A percentile compares a stretch with the other conserved stretches of the same genome.
Evolutionary conservation across 345 rosid genomes (phyloP).

Genomic region (Arabis alpina): DNA sequence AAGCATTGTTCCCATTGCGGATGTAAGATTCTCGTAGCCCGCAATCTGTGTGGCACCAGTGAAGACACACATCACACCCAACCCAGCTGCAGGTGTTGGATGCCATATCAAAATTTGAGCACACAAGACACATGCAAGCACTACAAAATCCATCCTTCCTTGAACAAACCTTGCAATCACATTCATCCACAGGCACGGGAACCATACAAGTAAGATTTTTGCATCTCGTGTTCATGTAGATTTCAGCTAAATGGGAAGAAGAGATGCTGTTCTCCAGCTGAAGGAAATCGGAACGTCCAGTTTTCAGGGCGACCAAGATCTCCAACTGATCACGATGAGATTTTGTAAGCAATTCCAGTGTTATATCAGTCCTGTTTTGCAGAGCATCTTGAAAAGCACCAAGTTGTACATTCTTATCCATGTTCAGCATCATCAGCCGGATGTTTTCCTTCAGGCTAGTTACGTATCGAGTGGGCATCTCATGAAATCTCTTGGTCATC

Average conservation of each 20-base stretch:
- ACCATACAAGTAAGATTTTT: constrained; percentile 71
- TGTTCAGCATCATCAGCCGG: constrained; percentile 68
- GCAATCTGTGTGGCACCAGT: constrained; percentile 98
- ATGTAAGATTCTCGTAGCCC: constrained; percentile 76
- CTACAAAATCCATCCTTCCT: constrained; percentile 92
- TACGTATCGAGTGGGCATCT: constrained; percentile 70
- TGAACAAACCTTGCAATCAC: constrained; percentile 89
- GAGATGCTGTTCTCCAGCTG: constrained; percentile 54
- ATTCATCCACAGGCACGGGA: constrained; percentile 88
- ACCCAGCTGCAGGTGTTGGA: constrained; percentile 97
- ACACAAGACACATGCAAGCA: constrained; percentile 93
- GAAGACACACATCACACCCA: constrained; percentile 97
- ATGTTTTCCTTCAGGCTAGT: constrained; percentile 74
- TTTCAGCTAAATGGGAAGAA: constrained; percentile 81
- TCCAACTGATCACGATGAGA: constrained; percentile 81
- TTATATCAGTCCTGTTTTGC: constrained; percentile 66
- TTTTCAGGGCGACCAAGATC: constrained; percentile 79
- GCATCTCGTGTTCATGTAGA: constrained; percentile 79
- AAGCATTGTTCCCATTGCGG: constrained; percentile 70
- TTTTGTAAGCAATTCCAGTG: constrained; percentile 60
- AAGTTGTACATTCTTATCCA: constrained; percentile 61
- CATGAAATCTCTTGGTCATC: constrained; percentile 78
- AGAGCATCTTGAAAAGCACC: constrained; percentile 60
- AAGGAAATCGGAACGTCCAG: constrained; percentile 74
- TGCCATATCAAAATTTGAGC: constrained; percentile 93